Evolutionary conservation across 768 basidiomycete species (phyloP).

Genomic region (Suillus plorans): DNA sequence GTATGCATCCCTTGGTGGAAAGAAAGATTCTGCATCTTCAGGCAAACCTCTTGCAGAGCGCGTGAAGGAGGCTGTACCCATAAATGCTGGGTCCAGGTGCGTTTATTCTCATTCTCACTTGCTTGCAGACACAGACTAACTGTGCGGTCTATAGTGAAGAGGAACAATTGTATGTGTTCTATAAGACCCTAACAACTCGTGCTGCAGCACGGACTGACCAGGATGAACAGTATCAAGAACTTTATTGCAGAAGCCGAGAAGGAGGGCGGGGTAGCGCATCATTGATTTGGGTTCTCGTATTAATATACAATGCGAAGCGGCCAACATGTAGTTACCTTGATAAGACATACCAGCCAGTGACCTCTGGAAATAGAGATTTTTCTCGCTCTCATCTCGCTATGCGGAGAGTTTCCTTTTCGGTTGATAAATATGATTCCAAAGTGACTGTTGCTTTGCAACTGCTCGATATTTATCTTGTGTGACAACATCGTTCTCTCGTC

Average conservation of each 20-base stretch:
- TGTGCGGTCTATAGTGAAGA: conserved; percentile 58
- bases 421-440: not conserved
- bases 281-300: conserved; percentile 14
- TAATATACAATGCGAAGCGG: not conserved
- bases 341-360: conserved; percentile 3
- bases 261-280: conserved; percentile 49
- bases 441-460: not conserved
- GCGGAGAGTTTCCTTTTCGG: not conserved
- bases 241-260: conserved; percentile 86
- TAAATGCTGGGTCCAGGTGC: conserved; percentile 69
- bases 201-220: conserved; percentile 41
- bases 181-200: conserved; percentile 9
- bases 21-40: conserved; percentile 42
- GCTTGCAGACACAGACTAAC: conserved; percentile 9
- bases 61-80: conserved; percentile 62
- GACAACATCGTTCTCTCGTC: not conserved
- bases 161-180: conserved; percentile 71
- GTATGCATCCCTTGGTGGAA: conserved; percentile 56
- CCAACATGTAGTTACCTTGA: not conserved
- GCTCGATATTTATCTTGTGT: not conserved
- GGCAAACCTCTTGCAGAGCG: conserved; percentile 49
- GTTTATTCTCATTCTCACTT: conserved; percentile 26
- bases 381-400: not conserved
- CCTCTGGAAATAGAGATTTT: conserved; percentile 1
- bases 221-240: conserved; percentile 70